Conservation (phyloP, 2,329 filamentous ascomycete genomes). For the Fusarium torreyae region DNA sequence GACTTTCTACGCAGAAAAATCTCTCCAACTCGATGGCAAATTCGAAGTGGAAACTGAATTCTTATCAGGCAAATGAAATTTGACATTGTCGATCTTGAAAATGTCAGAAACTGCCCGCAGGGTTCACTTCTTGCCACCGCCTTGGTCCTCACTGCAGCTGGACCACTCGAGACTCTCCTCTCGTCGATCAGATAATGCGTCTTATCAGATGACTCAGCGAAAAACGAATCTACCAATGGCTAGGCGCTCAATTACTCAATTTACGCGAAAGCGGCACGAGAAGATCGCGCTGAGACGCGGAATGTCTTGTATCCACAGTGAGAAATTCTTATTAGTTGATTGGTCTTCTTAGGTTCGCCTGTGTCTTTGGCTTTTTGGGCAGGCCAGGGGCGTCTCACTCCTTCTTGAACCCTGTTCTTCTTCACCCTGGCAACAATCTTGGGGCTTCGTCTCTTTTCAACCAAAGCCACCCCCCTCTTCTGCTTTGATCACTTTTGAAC, state of each 20-base stretch:
- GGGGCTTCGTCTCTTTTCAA: conserved; percentile 21
- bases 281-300: conserved; percentile 39
- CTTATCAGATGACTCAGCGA: conserved; percentile 40
- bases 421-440: conserved; percentile 41
- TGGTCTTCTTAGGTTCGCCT: conserved; percentile 25
- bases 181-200: conserved; percentile 22
- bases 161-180: not conserved
- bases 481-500: conserved; percentile 32
- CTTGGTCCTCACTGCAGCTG: conserved; percentile 12
- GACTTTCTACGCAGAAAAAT: conserved; percentile 1
- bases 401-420: conserved; percentile 11
- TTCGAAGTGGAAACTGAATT: not conserved
- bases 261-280: conserved; percentile 53
- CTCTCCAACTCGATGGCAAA: conserved; percentile 12
- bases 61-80: not conserved
- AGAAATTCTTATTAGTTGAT: conserved; percentile 27
- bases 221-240: conserved; percentile 7
- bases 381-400: conserved; percentile 21
- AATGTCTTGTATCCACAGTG: conserved; percentile 16
- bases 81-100: conserved; percentile 12
- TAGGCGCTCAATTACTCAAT: conserved; percentile 36
- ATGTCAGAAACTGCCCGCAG: conserved; percentile 14
- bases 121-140: conserved; percentile 25
- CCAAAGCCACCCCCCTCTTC: conserved; percentile 20
- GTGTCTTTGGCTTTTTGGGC: conserved; percentile 17